These are phyloP conservation scores for Urochloa ruziziensis DNA, from an alignment of 176 grass and related monocot genomes.

Conservation along the genomic window DNA sequence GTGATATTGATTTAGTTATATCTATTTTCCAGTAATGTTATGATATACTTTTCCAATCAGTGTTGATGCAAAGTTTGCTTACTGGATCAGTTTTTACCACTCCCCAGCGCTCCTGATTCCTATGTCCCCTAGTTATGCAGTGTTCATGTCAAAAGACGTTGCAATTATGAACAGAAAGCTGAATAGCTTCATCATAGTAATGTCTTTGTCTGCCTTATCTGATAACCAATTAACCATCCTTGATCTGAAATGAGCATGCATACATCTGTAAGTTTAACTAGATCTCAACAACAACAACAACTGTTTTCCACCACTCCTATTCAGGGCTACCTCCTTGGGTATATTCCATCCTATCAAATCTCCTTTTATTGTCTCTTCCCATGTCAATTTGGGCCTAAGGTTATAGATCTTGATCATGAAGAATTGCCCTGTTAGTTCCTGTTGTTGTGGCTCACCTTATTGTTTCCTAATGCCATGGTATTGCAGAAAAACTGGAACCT, in stretches of 20 bases:
- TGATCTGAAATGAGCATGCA: background rate
- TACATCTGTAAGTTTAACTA: no score
- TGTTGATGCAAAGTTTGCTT: background rate
- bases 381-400: no score
- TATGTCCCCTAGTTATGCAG: background rate
- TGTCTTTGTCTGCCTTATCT: background rate
- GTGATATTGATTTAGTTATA: background rate
- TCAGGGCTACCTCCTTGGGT: no score
- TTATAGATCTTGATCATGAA: background rate
- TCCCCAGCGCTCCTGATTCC: background rate
- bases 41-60: background rate
- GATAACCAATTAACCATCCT: background rate
- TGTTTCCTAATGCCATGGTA: background rate
- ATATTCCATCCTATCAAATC: no score
- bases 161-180: background rate
- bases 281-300: no score
- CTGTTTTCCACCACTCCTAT: no score
- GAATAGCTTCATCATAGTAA: background rate
- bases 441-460: background rate
- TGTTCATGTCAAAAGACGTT: background rate
- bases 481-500: conserved; percentile 91
- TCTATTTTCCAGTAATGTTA: background rate
- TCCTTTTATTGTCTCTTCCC: no score
- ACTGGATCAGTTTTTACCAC: background rate
- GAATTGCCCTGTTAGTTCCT: background rate